These are phyloP conservation scores for Albugo laibachii DNA, from an alignment of 352 stramenopile species.

Conservation along the genomic window DNA sequence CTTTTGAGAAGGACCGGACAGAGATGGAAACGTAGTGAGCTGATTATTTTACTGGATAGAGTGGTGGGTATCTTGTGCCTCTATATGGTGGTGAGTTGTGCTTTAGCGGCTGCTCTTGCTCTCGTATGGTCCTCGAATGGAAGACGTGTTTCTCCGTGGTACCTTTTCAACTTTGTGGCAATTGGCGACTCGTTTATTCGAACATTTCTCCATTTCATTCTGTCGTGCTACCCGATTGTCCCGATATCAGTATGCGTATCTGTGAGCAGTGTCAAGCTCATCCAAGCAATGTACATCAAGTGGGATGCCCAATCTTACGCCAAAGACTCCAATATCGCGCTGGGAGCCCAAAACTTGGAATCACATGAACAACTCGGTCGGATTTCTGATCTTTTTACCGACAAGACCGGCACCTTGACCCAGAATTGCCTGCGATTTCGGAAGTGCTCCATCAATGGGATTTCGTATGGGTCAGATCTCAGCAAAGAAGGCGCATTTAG, in stretches of 20 bases:
- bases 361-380: constrained; percentile 85
- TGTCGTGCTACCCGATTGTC: constrained; percentile 62
- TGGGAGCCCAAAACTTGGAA: constrained; percentile 72
- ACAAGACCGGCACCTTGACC: constrained; percentile 99
- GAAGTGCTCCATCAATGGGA: constrained; percentile 78
- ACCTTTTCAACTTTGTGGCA: constrained; percentile 10
- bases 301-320: constrained; percentile 73
- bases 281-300: constrained; percentile 80
- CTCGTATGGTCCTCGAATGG: constrained; percentile 18
- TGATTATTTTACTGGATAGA: constrained; percentile 76
- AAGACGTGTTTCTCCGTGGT: constrained; percentile 5
- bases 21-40: constrained; percentile 56
- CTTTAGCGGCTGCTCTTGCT: constrained; percentile 32
- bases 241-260: constrained; percentile 79
- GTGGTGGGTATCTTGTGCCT: constrained; percentile 65
- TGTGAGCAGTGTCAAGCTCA: constrained; percentile 71
- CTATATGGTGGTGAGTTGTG: constrained; percentile 46
- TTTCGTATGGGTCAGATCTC: constrained; percentile 52
- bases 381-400: constrained; percentile 98
- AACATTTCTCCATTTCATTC: constrained; percentile 72
- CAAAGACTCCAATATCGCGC: constrained; percentile 30
- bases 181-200: constrained; percentile 17
- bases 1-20: constrained; percentile 82
- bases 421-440: constrained; percentile 98
- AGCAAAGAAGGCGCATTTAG: background rate